Evolutionary conservation across 192 early-diverging fungal species (phyloP), one percentile per base, ranked within the genome.

Genomic region (Coemansia sp.): DNA sequence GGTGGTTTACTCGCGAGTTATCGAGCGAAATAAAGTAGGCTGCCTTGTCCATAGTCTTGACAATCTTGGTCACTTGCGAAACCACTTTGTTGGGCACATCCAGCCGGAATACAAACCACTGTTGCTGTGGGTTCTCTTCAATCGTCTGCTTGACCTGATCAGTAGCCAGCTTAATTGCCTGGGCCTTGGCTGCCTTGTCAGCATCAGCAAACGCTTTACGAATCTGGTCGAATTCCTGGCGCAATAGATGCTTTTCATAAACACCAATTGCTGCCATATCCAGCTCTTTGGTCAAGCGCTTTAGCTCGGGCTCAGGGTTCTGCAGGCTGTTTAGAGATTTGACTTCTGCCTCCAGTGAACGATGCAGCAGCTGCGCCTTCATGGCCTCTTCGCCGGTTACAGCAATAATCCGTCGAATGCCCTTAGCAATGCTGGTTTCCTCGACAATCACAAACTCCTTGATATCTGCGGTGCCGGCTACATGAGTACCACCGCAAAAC

Each of bases 401-500:
- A 31, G 91, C 94, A 19, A 94, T 85, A 47, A 98, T 90, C 59
- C 96, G 91, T 31, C 96, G 88, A 50, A 96, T 90, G 58, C 96
- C 96, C 85, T 96, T 96, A 70, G 94, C 90, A 65, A 97, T 93
- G 70, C 87, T 87, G 20, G 75, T 57, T 69, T 97, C 96, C 81
- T 98, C 96, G 41, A 93, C 68, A 52, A 97, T 83, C 28, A 82
- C 82, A 70, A 95, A 85, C 28, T 80, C 67, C 78, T 92, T 94
- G 55, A 98, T 92, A 42, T 95, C 93, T 7, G 85, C 82, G 1
- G 96, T 98, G 73, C 85, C 82, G 19, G 81, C 78, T 21, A 97
- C 94, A 57, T 98, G 96, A 10, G 95, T 98, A 62, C 96, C 96
- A 61, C 96, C 96, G 68, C 96, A 98, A 74, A 98, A 93, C 79